Evolutionary conservation across 2,329 filamentous ascomycete genomes (phyloP), one percentile per base, ranked within the genome.

Genomic region (Apiospora malaysiana): DNA sequence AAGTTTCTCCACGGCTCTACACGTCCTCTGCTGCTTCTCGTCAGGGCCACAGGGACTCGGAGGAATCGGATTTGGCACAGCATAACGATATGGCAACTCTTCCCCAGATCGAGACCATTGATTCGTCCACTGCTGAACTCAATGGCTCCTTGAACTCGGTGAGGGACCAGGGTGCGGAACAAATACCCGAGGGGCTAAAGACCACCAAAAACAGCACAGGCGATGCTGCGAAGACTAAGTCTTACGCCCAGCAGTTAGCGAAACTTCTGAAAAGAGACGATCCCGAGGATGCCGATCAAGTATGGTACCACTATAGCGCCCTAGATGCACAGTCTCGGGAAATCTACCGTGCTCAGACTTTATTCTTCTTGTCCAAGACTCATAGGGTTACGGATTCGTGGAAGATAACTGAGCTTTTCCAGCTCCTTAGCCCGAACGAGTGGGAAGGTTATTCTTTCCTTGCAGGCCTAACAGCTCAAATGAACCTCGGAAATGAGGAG

Each of bases 361-460:
- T 88, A 1, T 70, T 78, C 1, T 84, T 85, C 66, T 80, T 89
- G 12, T 79, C 84, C 7, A 79, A 74, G 21, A 87, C 86, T 3
- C 77, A 76, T 6, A 81, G 82, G n/a, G 74, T 82, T 10, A 77
- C 84, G 4, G 85, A 88, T 67, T 82, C 82, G 1, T 81, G 81
- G 75, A 83, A 85, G 70, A 81, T 86, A n/a, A 76, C 82, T 4
- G 80, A 84, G 2, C 71, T 88, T 2, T 86, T 88, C 68, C 78
- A 78, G 2, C 77, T 81, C 42, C 75, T 86, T 2, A 75, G 80
- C 0, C 46, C 74, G 1, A 73, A 79, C 0, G 70, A 77, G 8
- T 87, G 85, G 86, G 81, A 82, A 21, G 77, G 83, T 16, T 75
- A 79, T 3, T 70, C 82, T 4, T 80, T 87, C 4, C 75, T 81